phyloP scores from a whole-genome alignment of 1,284 basidiomycete genomes.

The Phlebopus sp. region DNA sequence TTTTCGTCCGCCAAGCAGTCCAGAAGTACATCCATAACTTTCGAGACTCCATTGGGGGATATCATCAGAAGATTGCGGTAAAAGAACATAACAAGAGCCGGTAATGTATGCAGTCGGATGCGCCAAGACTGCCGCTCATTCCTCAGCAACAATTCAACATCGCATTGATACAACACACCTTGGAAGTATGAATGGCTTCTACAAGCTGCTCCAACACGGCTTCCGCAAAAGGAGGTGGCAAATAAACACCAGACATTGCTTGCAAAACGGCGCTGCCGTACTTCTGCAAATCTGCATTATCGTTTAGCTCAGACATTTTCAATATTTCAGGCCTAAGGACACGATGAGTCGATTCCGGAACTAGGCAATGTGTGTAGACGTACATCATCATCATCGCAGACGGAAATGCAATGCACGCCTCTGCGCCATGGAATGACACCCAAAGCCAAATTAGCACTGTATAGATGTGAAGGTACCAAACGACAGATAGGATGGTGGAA shows the following conservation, averaged over 20 bases:
- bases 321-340: constrained; percentile 66
- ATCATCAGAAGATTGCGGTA: constrained; percentile 83
- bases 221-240: constrained; percentile 61
- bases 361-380: constrained; percentile 29
- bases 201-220: constrained; percentile 60
- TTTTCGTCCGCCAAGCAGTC: constrained; percentile 88
- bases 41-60: constrained; percentile 60
- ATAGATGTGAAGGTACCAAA: constrained; percentile 13
- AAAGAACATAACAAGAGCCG: constrained; percentile 80
- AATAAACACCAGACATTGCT: constrained; percentile 66
- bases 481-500: background rate
- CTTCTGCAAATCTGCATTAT: constrained; percentile 67
- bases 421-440: constrained; percentile 66
- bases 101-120: constrained; percentile 70
- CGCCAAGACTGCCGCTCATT: constrained; percentile 63
- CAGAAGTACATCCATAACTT: constrained; percentile 78
- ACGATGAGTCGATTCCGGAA: constrained; percentile 12
- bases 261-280: constrained; percentile 76
- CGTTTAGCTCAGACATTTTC: constrained; percentile 79
- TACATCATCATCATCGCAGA: constrained; percentile 77
- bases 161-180: constrained; percentile 39
- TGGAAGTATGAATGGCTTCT: constrained; percentile 65
- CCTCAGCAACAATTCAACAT: constrained; percentile 6
- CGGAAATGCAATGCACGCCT: constrained; percentile 67
- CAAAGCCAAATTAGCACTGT: constrained; percentile 79